Percentiles rank a stretch among this genome's conserved stretches.
Conservation (phyloP, 352 stramenopile species). For the Globisporangium irregulare region DNA sequence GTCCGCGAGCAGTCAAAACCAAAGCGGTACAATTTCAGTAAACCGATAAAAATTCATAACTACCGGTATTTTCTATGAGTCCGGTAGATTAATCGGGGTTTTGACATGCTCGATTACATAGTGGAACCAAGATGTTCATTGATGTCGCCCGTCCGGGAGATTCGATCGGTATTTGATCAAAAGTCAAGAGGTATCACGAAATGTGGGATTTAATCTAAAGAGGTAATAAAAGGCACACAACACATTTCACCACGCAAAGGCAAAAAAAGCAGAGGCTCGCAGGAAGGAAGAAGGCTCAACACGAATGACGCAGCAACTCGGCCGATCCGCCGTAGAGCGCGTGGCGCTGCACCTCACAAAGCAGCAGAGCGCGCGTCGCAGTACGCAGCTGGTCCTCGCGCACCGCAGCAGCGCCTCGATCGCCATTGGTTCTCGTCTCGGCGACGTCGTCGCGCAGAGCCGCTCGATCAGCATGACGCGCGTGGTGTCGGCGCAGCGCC, state of each 20-base stretch:
- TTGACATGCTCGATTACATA: too few relatives aligned
- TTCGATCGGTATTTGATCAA: too few relatives aligned
- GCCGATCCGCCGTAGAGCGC: constrained; percentile 9
- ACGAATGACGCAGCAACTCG: constrained; percentile 13
- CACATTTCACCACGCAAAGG: constrained; percentile 1
- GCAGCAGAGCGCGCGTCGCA: constrained; percentile 1
- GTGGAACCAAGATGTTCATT: too few relatives aligned
- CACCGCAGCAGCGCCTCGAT: not conserved
- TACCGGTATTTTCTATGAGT: too few relatives aligned
- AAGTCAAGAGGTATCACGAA: too few relatives aligned
- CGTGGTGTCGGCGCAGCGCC: constrained; percentile 4
- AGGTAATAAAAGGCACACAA: not conserved
- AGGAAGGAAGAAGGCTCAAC: not conserved
- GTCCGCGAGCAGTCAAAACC: too few relatives aligned
- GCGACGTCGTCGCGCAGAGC: not conserved
- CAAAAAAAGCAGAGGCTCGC: not conserved
- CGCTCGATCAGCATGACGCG: constrained; percentile 22
- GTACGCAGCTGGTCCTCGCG: not conserved
- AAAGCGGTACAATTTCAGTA: too few relatives aligned
- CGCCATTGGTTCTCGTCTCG: not conserved
- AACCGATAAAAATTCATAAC: too few relatives aligned
- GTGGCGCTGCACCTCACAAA: constrained; percentile 10
- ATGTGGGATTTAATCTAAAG: too few relatives aligned
- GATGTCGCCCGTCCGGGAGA: too few relatives aligned
- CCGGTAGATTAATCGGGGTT: too few relatives aligned